Conservation (phyloP, 768 basidiomycete species). For the Mycena amicta region DNA sequence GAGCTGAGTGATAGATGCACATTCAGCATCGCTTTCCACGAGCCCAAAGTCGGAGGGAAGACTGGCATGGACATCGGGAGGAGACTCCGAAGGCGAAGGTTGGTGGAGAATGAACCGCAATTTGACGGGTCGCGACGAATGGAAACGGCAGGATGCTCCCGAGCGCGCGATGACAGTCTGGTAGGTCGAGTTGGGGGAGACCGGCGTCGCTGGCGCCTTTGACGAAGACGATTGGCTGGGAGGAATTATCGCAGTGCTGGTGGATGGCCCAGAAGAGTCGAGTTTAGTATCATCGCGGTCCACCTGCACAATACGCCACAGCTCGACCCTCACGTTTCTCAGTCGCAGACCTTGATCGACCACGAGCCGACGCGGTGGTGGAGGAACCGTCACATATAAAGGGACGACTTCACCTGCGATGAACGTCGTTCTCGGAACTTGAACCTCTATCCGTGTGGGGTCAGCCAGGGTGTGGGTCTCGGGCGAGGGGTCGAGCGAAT, state of each 20-base stretch:
- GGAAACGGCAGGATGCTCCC: conserved; percentile 91
- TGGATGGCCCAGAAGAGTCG: conserved; percentile 33
- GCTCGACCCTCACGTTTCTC: conserved; percentile 79
- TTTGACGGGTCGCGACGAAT: conserved; percentile 70
- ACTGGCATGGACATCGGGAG: conserved; percentile 46
- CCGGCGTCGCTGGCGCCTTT: conserved; percentile 42
- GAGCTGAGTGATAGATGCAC: conserved; percentile 75
- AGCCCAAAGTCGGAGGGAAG: conserved; percentile 48
- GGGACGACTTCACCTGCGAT: conserved; percentile 74
- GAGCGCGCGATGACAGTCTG: conserved; percentile 73
- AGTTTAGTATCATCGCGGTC: conserved; percentile 40
- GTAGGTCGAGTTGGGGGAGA: conserved; percentile 45
- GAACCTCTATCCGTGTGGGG: conserved; percentile 69
- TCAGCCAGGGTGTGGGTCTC: conserved; percentile 57
- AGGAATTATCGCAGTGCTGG: conserved; percentile 37
- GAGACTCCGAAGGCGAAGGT: conserved; percentile 50
- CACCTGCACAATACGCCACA: conserved; percentile 67
- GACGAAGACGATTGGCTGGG: conserved; percentile 37
- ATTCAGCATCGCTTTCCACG: conserved; percentile 62
- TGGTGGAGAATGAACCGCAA: conserved; percentile 83
- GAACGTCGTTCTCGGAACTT: conserved; percentile 75
- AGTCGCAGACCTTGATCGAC: conserved; percentile 71
- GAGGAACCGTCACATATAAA: conserved; percentile 78
- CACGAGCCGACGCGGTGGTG: conserved; percentile 69
- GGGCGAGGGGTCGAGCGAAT: conserved; percentile 58